Evolutionary conservation across 2,329 filamentous ascomycete genomes (phyloP).

Genomic region (Arthrobotrys entomopaga): DNA sequence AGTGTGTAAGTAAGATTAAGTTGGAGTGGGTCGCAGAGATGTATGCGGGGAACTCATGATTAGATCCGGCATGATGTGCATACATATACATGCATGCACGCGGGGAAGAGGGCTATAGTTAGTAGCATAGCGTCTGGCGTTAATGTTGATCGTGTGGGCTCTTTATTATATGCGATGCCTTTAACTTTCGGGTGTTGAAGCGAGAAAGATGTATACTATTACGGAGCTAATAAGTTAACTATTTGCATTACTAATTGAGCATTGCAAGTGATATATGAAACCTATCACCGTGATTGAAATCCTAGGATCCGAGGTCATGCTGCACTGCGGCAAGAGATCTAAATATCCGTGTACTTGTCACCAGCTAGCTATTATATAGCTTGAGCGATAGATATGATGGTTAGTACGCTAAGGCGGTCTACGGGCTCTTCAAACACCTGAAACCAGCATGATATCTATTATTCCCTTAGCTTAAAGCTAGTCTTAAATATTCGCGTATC

Average conservation of each 20-base stretch:
- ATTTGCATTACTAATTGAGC: background rate
- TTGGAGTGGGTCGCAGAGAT: slow-evolving; percentile 63
- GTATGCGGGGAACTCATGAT: slow-evolving; percentile 30
- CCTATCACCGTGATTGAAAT: background rate
- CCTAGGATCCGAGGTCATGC: background rate
- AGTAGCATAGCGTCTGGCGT: background rate
- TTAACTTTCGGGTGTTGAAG: too few relatives aligned
- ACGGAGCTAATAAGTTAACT: background rate
- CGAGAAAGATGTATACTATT: too few relatives aligned
- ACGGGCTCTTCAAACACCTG: too few relatives aligned
- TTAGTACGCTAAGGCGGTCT: background rate
- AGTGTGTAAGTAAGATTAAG: slow-evolving; percentile 66
- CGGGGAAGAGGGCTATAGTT: background rate
- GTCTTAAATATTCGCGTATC: too few relatives aligned
- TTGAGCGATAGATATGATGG: background rate
- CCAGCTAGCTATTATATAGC: background rate
- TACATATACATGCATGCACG: background rate
- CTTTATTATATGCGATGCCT: too few relatives aligned
- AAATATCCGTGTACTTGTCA: too few relatives aligned
- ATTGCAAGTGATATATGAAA: background rate
- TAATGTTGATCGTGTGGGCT: background rate
- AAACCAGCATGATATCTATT: too few relatives aligned
- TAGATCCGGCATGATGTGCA: slow-evolving; percentile 3
- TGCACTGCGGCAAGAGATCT: background rate
- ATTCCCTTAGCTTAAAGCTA: too few relatives aligned